Percentiles rank a stretch among this genome's conserved stretches.
Conservation (phyloP, 768 basidiomycete genomes). For the Leccinum variicolor region DNA sequence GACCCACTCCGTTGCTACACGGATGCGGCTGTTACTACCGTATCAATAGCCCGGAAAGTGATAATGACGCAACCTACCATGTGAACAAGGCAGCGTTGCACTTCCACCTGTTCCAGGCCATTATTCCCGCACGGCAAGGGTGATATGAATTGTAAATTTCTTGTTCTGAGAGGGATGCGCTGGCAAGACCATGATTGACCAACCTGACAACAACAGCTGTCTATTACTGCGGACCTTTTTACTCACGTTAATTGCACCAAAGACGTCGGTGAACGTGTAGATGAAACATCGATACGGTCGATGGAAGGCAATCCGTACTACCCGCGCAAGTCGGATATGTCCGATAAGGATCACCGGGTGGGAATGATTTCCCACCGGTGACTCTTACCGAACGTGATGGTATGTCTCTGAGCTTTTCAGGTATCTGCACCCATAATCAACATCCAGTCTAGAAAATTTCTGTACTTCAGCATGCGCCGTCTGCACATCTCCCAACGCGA, state of each 20-base stretch:
- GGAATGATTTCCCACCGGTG: conserved; percentile 2
- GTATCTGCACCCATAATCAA: conserved; percentile 1
- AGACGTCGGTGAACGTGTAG: neutral
- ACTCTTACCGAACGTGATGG: conserved; percentile 13
- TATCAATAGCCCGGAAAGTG: conserved; percentile 4
- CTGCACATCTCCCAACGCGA: conserved; percentile 66
- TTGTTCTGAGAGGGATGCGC: neutral
- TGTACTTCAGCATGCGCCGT: conserved; percentile 80
- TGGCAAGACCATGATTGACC: neutral
- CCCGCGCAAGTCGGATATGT: neutral
- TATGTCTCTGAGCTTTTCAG: conserved; percentile 1
- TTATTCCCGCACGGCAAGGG: neutral
- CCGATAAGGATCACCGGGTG: no score
- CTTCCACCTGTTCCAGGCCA: neutral
- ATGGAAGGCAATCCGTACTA: neutral
- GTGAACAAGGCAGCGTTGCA: neutral
- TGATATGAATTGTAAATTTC: neutral
- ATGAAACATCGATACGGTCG: conserved; percentile 4
- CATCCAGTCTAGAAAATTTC: conserved; percentile 65
- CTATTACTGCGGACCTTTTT: neutral
- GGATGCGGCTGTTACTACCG: conserved; percentile 19
- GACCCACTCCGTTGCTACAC: conserved; percentile 16
- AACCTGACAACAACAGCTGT: neutral
- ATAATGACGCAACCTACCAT: neutral
- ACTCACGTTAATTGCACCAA: neutral